Base-by-base conservation (phyloP, 2,329 filamentous ascomycete genomes). In the Talaromyces verruculosus region DNA sequence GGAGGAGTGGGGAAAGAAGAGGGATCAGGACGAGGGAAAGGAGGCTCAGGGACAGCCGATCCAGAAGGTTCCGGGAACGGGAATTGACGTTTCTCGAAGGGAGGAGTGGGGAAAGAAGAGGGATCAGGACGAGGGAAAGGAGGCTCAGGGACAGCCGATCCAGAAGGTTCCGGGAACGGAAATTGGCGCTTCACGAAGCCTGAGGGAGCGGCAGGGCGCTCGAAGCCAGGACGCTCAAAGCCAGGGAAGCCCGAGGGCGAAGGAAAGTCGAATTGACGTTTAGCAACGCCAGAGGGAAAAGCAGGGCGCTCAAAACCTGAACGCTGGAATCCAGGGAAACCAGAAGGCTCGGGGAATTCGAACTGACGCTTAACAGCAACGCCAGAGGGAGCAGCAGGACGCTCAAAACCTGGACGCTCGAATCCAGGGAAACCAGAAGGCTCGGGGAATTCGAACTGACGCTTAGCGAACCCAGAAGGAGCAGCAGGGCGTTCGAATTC, bases 21-120 rank as follows among this genome's bases (percentile, higher is more conserved):
- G 17, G 41, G 41, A 6, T 43, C 39, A n/a, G 39, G 39, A n/a
- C n/a, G n/a, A n/a, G n/a, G n/a, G 39, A 43, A 43, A n/a, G 33
- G 61, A n/a, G 61, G 47, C 28, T 28, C 53, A 17, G 63, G 53
- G 22, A 64, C n/a, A n/a, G n/a, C n/a, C n/a, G n/a, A 59, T 10
- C 6, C 7, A 4, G 51, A 57, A 1, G 22, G 22, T 6, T 49
- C 59, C 2, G 59, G 58, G 41, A 61, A 61, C 17, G 41, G 28
- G 41, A 61, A 49, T 22, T 59, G 19, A 2, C 55, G 55, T 2
- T 49, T 49, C 11, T n/a, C 41, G 8, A 45, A 45, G 22, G 3
- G 2, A 7, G 45, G n/a, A n/a, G n/a, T n/a, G n/a, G n/a, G n/a
- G n/a, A n/a, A n/a, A n/a, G n/a, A n/a, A n/a, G n/a, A n/a, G n/a